These are phyloP conservation scores for Larix sibirica DNA, from an alignment of 83 land plant genomes.

Conservation along the genomic window DNA sequence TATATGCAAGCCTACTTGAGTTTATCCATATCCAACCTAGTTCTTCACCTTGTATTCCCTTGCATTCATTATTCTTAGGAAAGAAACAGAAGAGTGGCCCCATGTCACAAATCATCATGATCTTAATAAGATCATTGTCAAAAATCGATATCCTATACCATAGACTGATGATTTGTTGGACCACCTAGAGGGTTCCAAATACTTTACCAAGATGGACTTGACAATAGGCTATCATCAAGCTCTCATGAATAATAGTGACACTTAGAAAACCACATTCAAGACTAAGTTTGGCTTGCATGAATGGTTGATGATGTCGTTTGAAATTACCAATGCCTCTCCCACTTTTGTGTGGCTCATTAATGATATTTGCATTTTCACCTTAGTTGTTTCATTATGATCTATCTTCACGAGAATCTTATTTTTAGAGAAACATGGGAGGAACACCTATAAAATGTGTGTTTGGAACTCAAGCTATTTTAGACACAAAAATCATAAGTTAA, in stretches of 20 bases:
- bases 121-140: neutral
- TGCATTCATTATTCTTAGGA: neutral
- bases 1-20: too few species aligned
- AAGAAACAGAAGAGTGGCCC: neutral
- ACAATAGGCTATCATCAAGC: neutral
- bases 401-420: neutral
- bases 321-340: neutral
- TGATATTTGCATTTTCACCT: neutral
- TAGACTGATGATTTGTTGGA: neutral
- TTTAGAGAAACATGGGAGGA: neutral
- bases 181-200: too few species aligned
- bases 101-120: neutral
- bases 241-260: neutral
- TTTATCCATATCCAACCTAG: neutral
- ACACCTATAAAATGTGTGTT: neutral
- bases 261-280: neutral
- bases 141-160: neutral
- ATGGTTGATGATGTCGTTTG: neutral
- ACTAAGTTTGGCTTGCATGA: neutral
- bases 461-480: too few species aligned
- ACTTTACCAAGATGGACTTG: neutral
- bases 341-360: neutral
- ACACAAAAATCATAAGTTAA: too few species aligned
- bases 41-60: neutral
- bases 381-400: neutral